phyloP scores from a whole-genome alignment of 1,139 yeast genomes.

The Magnusiomyces sp. region DNA sequence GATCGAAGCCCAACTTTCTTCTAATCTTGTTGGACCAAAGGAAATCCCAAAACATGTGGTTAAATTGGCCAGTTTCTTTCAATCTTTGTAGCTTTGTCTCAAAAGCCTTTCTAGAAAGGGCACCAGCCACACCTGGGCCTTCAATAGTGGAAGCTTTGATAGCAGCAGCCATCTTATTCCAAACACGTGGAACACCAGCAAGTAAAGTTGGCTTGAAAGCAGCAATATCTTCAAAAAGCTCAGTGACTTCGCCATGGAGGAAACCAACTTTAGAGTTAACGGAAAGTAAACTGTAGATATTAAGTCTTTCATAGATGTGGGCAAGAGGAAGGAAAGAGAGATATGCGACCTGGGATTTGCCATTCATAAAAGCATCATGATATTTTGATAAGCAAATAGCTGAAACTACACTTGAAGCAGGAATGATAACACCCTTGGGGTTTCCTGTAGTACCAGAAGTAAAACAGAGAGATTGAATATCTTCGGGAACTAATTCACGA shows the following conservation, averaged over 20 bases:
- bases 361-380: slow-evolving; percentile 14
- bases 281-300: slow-evolving; percentile 18
- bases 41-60: slow-evolving; percentile 39
- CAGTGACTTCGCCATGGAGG: slow-evolving; percentile 39
- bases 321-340: slow-evolving; percentile 55
- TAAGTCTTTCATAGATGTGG: slow-evolving; percentile 52
- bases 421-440: slow-evolving; percentile 63
- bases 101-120: slow-evolving; percentile 31
- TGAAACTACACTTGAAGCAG: slow-evolving; percentile 47
- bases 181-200: slow-evolving; percentile 58
- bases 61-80: slow-evolving; percentile 33
- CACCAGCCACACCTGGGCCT: slow-evolving; percentile 14
- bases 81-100: slow-evolving; percentile 34
- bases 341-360: slow-evolving; percentile 22
- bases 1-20: slow-evolving; percentile 49
- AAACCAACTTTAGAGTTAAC: slow-evolving; percentile 38
- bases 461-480: slow-evolving; percentile 58
- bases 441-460: slow-evolving; percentile 73
- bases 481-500: slow-evolving; percentile 45
- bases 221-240: slow-evolving; percentile 48
- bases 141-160: slow-evolving; percentile 34
- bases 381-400: slow-evolving; percentile 34
- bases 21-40: slow-evolving; percentile 46
- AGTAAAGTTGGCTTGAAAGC: slow-evolving; percentile 45
- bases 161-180: slow-evolving; percentile 52